Conservation (phyloP, 163 green algal genomes). For the Chlorella variabilis region DNA sequence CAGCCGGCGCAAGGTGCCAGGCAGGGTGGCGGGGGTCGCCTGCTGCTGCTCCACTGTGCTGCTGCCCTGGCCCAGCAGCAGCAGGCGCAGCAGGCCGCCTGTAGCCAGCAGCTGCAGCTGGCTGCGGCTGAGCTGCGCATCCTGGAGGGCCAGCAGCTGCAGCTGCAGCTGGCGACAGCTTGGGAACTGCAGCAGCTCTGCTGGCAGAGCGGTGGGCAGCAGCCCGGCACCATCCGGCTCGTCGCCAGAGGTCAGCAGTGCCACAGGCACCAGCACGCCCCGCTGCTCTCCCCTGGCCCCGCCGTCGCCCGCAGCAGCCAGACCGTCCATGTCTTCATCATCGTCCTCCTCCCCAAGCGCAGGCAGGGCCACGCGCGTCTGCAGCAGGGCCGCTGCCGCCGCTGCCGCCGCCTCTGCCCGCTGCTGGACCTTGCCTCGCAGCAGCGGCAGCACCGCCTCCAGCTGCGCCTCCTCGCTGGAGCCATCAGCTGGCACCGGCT, state of each 20-base stretch:
- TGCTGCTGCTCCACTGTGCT: background rate
- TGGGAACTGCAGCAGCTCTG: conserved; percentile 41
- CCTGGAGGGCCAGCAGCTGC: conserved; percentile 40
- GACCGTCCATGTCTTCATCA: background rate
- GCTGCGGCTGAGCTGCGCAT: background rate
- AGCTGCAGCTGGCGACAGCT: conserved; percentile 41
- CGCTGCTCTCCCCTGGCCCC: background rate
- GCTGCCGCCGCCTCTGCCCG: conserved; percentile 19
- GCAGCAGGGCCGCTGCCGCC: conserved; percentile 8
- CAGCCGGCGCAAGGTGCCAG: background rate
- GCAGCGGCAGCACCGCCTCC: conserved; percentile 8
- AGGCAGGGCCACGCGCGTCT: conserved; percentile 7
- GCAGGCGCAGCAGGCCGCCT: conserved; percentile 29
- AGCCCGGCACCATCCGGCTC: background rate
- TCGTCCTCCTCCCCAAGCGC: conserved; percentile 1
- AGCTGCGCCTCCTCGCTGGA: conserved; percentile 1
- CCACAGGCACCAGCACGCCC: conserved; percentile 33
- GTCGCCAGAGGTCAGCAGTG: conserved; percentile 25
- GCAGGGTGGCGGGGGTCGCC: background rate
- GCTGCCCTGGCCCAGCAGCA: background rate
- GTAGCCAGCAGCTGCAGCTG: conserved; percentile 20
- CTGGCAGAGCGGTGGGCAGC: conserved; percentile 38
- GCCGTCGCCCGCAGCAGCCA: background rate
- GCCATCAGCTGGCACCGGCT: background rate
- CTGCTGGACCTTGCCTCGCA: conserved; percentile 18